phyloP scores from a whole-genome alignment of 2,329 filamentous ascomycete genomes.

The Colletotrichum godetiae region DNA sequence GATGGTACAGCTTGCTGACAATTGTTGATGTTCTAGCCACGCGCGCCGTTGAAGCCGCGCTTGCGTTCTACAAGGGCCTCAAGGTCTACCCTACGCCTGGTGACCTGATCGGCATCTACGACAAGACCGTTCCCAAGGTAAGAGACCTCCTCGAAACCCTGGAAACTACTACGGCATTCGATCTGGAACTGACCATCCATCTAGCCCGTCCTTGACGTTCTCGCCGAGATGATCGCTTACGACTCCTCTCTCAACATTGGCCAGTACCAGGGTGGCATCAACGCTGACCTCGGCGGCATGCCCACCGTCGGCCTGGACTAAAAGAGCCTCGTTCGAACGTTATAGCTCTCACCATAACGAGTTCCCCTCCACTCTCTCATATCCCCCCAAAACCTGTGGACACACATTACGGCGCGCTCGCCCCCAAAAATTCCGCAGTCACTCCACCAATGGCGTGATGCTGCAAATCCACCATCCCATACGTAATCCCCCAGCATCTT shows the following conservation, averaged over 20 bases:
- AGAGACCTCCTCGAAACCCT: conserved; percentile 8
- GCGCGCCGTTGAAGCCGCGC: conserved; percentile 79
- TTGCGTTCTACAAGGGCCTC: conserved; percentile 97
- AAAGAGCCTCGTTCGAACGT: conserved; percentile 28
- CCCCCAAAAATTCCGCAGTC: conserved; percentile 21
- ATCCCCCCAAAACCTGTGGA: background rate
- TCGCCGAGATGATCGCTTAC: conserved; percentile 97
- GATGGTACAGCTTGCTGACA: conserved; percentile 12
- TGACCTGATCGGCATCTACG: conserved; percentile 96
- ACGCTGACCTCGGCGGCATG: conserved; percentile 58
- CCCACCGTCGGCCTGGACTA: conserved; percentile 68
- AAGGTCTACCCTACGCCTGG: conserved; percentile 97
- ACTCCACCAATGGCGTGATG: conserved; percentile 15
- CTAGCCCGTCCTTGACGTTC: conserved; percentile 90
- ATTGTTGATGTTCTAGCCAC: conserved; percentile 10
- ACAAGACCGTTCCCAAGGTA: conserved; percentile 98
- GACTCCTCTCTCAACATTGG: conserved; percentile 79
- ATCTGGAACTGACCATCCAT: conserved; percentile 36
- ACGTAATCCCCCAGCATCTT: conserved; percentile 25
- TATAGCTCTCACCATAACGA: conserved; percentile 5
- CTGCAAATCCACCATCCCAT: conserved; percentile 8
- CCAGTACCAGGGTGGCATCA: conserved; percentile 44
- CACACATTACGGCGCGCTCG: background rate
- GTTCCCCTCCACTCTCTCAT: conserved; percentile 23
- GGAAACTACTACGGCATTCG: background rate